These are phyloP conservation scores for Gypsophila paniculata DNA, from an alignment of 179 eudicot genomes.

Conservation along the genomic window DNA sequence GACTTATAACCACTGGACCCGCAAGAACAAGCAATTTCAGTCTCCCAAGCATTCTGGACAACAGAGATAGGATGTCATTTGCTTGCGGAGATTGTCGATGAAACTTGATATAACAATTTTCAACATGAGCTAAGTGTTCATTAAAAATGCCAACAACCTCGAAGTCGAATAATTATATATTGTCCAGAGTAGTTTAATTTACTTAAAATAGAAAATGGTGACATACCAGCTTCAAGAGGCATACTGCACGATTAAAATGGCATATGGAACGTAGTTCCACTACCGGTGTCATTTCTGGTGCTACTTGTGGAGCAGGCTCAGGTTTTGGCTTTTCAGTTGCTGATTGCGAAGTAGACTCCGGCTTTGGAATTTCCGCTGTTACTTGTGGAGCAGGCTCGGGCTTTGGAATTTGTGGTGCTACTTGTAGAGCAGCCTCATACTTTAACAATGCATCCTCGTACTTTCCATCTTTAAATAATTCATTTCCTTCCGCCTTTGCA, in stretches of 20 bases:
- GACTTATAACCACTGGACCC: constrained; percentile 14
- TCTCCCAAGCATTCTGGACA: not conserved
- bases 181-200: not conserved
- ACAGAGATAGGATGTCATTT: not conserved
- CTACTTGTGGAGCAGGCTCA: constrained; percentile 38
- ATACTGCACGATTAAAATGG: constrained; percentile 69
- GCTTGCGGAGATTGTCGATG: not conserved
- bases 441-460: constrained; percentile 75
- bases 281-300: constrained; percentile 54
- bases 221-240: constrained; percentile 74
- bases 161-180: not conserved
- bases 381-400: constrained; percentile 30
- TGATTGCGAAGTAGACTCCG: constrained; percentile 31
- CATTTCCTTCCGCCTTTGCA: constrained; percentile 75
- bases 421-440: constrained; percentile 65
- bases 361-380: constrained; percentile 45
- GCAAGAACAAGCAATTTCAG: not conserved
- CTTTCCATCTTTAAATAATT: constrained; percentile 52
- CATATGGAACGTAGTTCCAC: constrained; percentile 79
- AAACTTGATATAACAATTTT: not conserved
- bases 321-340: constrained; percentile 47
- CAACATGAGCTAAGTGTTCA: not conserved
- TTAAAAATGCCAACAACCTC: not conserved
- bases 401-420: constrained; percentile 53
- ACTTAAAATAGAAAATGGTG: not conserved